A percentile compares a stretch with the other conserved stretches of the same genome.
phyloP scores from a whole-genome alignment of 2,329 filamentous ascomycete species.

The Fusarium protoensiforme region DNA sequence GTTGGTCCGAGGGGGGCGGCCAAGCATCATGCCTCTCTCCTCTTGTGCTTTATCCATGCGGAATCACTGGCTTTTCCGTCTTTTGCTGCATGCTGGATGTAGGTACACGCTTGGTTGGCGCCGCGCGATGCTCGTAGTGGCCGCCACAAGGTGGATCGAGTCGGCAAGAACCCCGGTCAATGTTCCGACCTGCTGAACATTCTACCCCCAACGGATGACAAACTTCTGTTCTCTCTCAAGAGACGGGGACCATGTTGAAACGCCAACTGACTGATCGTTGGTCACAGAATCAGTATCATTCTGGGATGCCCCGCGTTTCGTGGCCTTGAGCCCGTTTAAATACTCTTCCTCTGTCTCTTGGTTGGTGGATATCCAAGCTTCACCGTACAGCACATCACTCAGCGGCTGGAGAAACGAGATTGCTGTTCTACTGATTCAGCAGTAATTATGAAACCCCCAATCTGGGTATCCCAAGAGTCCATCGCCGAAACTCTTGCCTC shows the following conservation, averaged over 20 bases:
- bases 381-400: neutral
- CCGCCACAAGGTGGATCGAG: slow-evolving; percentile 10
- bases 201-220: slow-evolving; percentile 27
- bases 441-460: slow-evolving; percentile 36
- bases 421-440: slow-evolving; percentile 24
- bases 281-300: neutral
- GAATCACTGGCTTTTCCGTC: slow-evolving; percentile 6
- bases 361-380: neutral
- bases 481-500: slow-evolving; percentile 2
- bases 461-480: slow-evolving; percentile 8
- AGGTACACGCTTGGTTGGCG: slow-evolving; percentile 7
- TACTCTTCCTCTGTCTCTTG: neutral
- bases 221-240: neutral
- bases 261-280: slow-evolving; percentile 4
- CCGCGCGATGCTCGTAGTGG: neutral
- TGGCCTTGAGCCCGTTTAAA: neutral
- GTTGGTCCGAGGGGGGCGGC: slow-evolving; percentile 35
- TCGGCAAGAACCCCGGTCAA: slow-evolving; percentile 41
- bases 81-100: slow-evolving; percentile 7
- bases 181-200: neutral
- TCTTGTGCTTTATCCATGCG: neutral
- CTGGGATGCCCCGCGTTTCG: neutral
- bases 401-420: slow-evolving; percentile 4
- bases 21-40: slow-evolving; percentile 8
- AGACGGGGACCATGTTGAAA: neutral